Percentiles rank a stretch among this genome's conserved stretches.
These are phyloP conservation scores for Pseudocohnilembus persalinus DNA, from an alignment of 169 alveolate genomes.

Conservation along the genomic window DNA sequence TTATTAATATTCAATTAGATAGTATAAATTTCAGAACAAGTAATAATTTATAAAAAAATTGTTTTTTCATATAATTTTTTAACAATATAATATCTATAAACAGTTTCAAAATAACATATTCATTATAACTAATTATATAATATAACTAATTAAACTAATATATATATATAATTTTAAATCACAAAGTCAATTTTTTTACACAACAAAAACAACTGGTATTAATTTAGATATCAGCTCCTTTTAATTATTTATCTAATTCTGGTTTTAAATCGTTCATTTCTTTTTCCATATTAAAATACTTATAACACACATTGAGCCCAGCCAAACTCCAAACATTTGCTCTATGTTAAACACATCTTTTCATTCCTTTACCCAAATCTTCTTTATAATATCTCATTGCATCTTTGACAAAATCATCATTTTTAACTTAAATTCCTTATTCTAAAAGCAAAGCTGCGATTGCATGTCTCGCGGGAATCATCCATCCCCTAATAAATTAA, in stretches of 20 bases:
- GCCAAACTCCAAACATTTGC: not conserved
- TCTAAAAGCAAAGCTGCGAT: not conserved
- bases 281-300: not conserved
- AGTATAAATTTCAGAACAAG: too few relatives aligned
- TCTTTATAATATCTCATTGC: not conserved
- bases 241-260: not conserved
- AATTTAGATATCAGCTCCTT: not conserved
- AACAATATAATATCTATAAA: too few relatives aligned
- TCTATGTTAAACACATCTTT: not conserved
- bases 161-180: too few relatives aligned
- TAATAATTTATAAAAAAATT: too few relatives aligned
- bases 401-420: not conserved
- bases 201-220: not conserved
- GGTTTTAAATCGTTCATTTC: not conserved
- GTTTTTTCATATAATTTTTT: too few relatives aligned
- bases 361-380: not conserved
- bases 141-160: too few relatives aligned
- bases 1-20: too few relatives aligned
- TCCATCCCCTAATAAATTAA: too few relatives aligned
- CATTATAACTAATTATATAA: too few relatives aligned
- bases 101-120: too few relatives aligned
- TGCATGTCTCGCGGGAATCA: not conserved
- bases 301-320: not conserved
- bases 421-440: not conserved
- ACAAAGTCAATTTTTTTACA: not conserved